These are phyloP conservation scores for Cladosporium oxysporum DNA, from an alignment of 2,329 filamentous ascomycete genomes.

Conservation along the genomic window DNA sequence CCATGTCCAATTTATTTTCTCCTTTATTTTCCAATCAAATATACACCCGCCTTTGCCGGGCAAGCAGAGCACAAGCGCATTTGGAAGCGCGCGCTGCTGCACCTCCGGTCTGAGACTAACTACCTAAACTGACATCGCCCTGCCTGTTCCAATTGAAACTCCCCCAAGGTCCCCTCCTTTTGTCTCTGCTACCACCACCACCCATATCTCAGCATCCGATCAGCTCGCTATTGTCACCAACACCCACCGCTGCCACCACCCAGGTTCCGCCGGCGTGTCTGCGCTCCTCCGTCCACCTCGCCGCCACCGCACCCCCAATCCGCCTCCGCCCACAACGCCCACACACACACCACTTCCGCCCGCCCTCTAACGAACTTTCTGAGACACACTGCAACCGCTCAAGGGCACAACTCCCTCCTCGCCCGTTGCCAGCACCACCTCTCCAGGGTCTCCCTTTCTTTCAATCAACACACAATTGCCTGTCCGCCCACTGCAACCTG, in stretches of 20 bases:
- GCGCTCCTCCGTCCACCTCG: background rate
- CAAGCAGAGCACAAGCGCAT: background rate
- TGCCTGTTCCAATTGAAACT: constrained; percentile 2
- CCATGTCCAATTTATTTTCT: background rate
- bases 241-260: background rate
- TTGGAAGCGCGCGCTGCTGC: background rate
- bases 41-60: no score
- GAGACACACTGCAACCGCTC: constrained; percentile 15
- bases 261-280: background rate
- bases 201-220: constrained; percentile 14
- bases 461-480: constrained; percentile 2
- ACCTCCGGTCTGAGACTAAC: background rate
- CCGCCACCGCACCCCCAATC: constrained; percentile 1
- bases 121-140: background rate
- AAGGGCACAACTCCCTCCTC: constrained; percentile 6
- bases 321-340: constrained; percentile 6
- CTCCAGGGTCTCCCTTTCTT: background rate
- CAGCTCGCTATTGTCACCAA: constrained; percentile 14
- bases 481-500: background rate
- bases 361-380: constrained; percentile 19
- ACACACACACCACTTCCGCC: constrained; percentile 1
- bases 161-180: background rate
- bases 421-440: background rate
- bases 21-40: background rate
- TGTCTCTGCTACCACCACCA: background rate